phyloP scores from a whole-genome alignment of 1,139 yeast genomes.

The Suzukiozyma palmioleophila region DNA sequence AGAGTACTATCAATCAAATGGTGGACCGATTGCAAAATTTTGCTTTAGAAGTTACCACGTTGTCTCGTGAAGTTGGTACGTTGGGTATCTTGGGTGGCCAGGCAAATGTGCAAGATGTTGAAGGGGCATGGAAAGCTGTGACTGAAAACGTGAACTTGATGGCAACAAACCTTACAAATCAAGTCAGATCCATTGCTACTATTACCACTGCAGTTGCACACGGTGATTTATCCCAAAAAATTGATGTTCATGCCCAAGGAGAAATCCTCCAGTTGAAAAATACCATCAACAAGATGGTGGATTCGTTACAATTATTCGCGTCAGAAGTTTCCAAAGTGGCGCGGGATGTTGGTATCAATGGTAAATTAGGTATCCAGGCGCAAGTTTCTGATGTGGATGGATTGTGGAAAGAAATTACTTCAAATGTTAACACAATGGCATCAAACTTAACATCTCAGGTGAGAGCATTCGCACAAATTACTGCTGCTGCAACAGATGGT shows the following conservation, averaged over 20 bases:
- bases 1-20: constrained; percentile 77
- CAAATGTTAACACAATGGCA: constrained; percentile 93
- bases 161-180: constrained; percentile 87
- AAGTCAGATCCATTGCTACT: constrained; percentile 84
- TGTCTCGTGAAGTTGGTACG: constrained; percentile 87
- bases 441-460: constrained; percentile 87
- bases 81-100: constrained; percentile 89
- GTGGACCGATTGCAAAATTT: constrained; percentile 85
- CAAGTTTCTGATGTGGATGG: constrained; percentile 91
- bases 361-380: constrained; percentile 88
- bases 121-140: constrained; percentile 91
- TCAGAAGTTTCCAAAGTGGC: constrained; percentile 88
- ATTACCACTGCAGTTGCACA: constrained; percentile 92
- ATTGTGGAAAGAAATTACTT: constrained; percentile 85
- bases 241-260: constrained; percentile 88
- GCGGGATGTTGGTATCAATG: constrained; percentile 88
- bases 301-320: constrained; percentile 80
- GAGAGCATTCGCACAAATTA: constrained; percentile 88
- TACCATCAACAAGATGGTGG: constrained; percentile 89
- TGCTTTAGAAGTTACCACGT: constrained; percentile 83
- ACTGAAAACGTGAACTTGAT: constrained; percentile 85
- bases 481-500: constrained; percentile 93
- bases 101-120: constrained; percentile 88
- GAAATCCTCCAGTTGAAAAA: constrained; percentile 74
- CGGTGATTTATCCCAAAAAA: constrained; percentile 84